Evolutionary conservation across 441 rosid species (phyloP).

Genomic region (Erodium trifolium): DNA sequence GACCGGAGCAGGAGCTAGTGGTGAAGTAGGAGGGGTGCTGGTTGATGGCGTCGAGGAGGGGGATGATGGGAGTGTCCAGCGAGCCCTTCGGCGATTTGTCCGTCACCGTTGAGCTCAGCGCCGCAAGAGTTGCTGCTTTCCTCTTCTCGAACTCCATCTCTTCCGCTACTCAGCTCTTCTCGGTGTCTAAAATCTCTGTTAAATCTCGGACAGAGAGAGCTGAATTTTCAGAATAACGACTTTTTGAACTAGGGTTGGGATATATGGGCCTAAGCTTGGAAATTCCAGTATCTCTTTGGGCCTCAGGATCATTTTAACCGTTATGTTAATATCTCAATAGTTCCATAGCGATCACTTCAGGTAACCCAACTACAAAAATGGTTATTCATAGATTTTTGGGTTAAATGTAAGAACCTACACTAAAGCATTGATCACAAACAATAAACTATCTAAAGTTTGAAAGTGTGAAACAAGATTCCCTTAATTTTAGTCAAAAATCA

Average conservation of each 20-base stretch:
- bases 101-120: conserved; percentile 42
- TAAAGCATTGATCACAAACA: too few species aligned
- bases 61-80: conserved; percentile 62
- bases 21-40: conserved; percentile 72
- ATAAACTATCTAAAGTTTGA: too few species aligned
- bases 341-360: too few species aligned
- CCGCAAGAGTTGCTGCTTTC: conserved; percentile 55
- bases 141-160: conserved; percentile 69
- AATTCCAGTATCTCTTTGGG: too few species aligned
- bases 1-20: conserved; percentile 92
- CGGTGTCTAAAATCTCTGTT: background rate
- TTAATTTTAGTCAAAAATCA: too few species aligned
- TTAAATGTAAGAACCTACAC: too few species aligned
- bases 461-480: too few species aligned
- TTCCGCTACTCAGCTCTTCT: background rate
- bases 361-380: too few species aligned
- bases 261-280: background rate
- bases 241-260: background rate
- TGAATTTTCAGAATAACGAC: background rate
- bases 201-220: background rate
- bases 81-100: conserved; percentile 85
- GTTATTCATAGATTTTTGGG: too few species aligned
- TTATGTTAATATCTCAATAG: too few species aligned
- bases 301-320: too few species aligned
- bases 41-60: conserved; percentile 63